These are phyloP conservation scores for Lactifluus pinguis DNA, from an alignment of 768 basidiomycete species.

Conservation along the genomic window DNA sequence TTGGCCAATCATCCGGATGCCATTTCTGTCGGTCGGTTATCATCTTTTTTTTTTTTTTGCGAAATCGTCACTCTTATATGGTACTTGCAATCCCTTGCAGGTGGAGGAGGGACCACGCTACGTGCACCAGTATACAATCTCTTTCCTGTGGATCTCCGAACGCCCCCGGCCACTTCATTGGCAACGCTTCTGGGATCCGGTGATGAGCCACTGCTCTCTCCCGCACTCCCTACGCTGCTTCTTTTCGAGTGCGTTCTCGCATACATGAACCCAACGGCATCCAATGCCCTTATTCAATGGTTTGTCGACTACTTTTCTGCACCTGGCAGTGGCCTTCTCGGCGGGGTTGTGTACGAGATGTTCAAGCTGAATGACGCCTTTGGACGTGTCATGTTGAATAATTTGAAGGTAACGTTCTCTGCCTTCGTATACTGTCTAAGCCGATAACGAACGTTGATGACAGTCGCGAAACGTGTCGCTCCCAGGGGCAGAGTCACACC, in stretches of 20 bases:
- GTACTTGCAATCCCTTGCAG: conserved; percentile 27
- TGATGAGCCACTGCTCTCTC: conserved; percentile 40
- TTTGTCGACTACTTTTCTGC: conserved; percentile 48
- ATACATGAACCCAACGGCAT: conserved; percentile 63
- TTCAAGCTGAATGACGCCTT: conserved; percentile 81
- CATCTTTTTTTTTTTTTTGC: background rate
- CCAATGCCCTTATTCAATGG: conserved; percentile 59
- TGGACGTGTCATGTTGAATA: conserved; percentile 87
- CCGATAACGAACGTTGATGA: background rate
- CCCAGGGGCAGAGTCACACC: conserved; percentile 62
- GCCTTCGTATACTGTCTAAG: background rate
- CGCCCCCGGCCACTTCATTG: conserved; percentile 42
- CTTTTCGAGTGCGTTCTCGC: conserved; percentile 91
- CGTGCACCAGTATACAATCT: conserved; percentile 56
- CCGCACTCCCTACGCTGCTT: conserved; percentile 66
- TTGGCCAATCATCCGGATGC: conserved; percentile 39
- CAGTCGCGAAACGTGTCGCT: conserved; percentile 41
- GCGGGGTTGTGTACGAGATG: conserved; percentile 84
- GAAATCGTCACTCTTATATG: background rate
- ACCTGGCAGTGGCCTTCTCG: conserved; percentile 29
- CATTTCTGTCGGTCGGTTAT: conserved; percentile 35
- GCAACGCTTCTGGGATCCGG: conserved; percentile 29
- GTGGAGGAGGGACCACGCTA: conserved; percentile 51
- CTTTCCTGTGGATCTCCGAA: conserved; percentile 68
- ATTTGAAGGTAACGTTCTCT: conserved; percentile 51